Percentiles rank a stretch among this genome's conserved stretches.
Evolutionary conservation across 352 stramenopile genomes (phyloP).

Genomic region (Globisporangium paroecandrum): DNA sequence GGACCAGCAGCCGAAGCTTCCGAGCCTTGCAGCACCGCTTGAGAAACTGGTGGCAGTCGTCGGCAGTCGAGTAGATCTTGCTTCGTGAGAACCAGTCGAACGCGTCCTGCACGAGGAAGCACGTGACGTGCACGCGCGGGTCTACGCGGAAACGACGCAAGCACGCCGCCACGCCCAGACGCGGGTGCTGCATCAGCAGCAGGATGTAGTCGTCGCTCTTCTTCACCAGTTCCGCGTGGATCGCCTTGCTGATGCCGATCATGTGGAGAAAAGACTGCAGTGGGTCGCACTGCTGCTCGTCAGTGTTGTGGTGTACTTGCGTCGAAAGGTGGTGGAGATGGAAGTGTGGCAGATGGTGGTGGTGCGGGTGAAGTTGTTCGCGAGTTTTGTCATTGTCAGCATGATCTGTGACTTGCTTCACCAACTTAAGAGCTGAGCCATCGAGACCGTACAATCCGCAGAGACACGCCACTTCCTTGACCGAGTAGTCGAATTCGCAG

Average conservation of each 20-base stretch:
- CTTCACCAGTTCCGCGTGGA: slow-evolving; percentile 41
- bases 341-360: slow-evolving; percentile 5
- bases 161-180: slow-evolving; percentile 37
- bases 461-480: slow-evolving; percentile 63
- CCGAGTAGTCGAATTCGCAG: slow-evolving; percentile 78
- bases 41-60: slow-evolving; percentile 48
- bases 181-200: slow-evolving; percentile 59
- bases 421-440: slow-evolving; percentile 36
- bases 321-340: slow-evolving; percentile 5
- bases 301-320: neutral
- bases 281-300: slow-evolving; percentile 12
- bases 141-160: slow-evolving; percentile 69
- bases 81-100: slow-evolving; percentile 58
- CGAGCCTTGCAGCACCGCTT: slow-evolving; percentile 72
- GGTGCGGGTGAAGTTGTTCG: neutral
- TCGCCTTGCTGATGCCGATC: slow-evolving; percentile 45
- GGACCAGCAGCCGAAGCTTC: slow-evolving; percentile 64
- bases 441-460: slow-evolving; percentile 76
- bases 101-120: slow-evolving; percentile 69
- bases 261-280: slow-evolving; percentile 37
- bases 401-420: slow-evolving; percentile 20
- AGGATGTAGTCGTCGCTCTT: slow-evolving; percentile 77
- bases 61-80: slow-evolving; percentile 38
- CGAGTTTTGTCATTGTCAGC: slow-evolving; percentile 1
- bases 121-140: slow-evolving; percentile 65